Percentiles rank a stretch among this genome's conserved stretches.
Conservation (phyloP, 2,329 filamentous ascomycete genomes). For the Capronia epimyces region DNA sequence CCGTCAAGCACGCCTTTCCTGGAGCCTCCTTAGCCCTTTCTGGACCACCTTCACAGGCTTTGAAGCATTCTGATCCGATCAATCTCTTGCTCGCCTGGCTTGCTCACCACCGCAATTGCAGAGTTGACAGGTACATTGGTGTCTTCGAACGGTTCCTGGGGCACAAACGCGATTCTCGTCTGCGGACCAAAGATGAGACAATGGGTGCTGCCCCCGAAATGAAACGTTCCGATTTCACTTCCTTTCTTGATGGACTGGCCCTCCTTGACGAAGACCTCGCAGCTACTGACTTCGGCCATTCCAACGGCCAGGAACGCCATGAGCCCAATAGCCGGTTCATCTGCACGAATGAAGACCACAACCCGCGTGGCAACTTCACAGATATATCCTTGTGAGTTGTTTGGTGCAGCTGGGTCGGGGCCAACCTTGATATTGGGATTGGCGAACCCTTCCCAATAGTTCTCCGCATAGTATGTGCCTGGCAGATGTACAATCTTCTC, state of each 20-base stretch:
- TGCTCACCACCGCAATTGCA: not conserved
- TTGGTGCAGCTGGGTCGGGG: slow-evolving; percentile 27
- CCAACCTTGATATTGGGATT: slow-evolving; percentile 30
- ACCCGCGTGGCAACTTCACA: slow-evolving; percentile 63
- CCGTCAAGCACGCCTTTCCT: no score
- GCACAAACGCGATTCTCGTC: not conserved
- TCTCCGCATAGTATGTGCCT: slow-evolving; percentile 65
- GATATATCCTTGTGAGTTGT: slow-evolving; percentile 59
- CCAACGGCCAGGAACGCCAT: slow-evolving; percentile 66
- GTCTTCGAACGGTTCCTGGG: not conserved
- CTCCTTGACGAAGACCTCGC: slow-evolving; percentile 63
- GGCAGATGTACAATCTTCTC: slow-evolving; percentile 47
- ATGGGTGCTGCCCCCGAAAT: slow-evolving; percentile 67
- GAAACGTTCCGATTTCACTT: slow-evolving; percentile 70
- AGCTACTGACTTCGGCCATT: slow-evolving; percentile 71
- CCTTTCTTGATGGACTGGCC: slow-evolving; percentile 64
- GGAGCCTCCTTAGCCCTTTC: no score
- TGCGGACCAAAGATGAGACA: slow-evolving; percentile 57
- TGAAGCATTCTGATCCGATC: not conserved
- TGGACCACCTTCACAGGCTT: not conserved
- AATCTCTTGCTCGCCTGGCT: not conserved
- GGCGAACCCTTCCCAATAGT: slow-evolving; percentile 46
- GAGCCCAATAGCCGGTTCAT: slow-evolving; percentile 61
- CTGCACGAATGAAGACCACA: slow-evolving; percentile 64
- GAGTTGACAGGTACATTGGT: not conserved